phyloP scores from a whole-genome alignment of 1,284 basidiomycete species.

The Microbotryum scabiosae region DNA sequence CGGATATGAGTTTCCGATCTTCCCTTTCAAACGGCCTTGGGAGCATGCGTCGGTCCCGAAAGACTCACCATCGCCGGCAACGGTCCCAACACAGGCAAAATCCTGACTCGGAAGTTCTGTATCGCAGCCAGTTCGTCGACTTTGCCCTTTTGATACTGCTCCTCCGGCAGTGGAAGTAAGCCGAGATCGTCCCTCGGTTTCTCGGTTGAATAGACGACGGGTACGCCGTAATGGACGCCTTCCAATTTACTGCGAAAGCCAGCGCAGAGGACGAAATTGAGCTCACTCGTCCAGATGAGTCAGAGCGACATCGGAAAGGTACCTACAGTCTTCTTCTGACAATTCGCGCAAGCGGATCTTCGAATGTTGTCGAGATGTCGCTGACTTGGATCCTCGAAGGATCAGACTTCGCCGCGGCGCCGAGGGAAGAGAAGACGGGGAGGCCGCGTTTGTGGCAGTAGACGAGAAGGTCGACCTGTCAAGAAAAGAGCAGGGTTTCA shows the following conservation, averaged over 20 bases:
- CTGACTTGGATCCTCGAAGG: constrained; percentile 89
- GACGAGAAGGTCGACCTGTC: constrained; percentile 64
- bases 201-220: constrained; percentile 71
- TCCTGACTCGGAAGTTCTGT: constrained; percentile 87
- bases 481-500: neutral
- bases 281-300: no score
- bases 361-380: constrained; percentile 85
- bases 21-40: neutral
- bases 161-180: constrained; percentile 80
- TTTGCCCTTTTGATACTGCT: constrained; percentile 81
- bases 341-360: constrained; percentile 87
- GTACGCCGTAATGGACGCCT: constrained; percentile 33
- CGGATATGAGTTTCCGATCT: neutral
- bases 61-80: constrained; percentile 26
- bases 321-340: constrained; percentile 53
- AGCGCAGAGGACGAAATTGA: neutral
- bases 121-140: constrained; percentile 86
- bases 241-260: constrained; percentile 16
- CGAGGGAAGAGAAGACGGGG: constrained; percentile 94
- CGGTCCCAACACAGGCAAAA: constrained; percentile 71
- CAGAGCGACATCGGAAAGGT: no score
- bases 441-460: constrained; percentile 68
- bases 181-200: constrained; percentile 73
- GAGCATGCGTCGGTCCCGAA: neutral
- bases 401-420: constrained; percentile 91